Conservation (phyloP, 208 protist species). For the Borovskyia barvae region DNA sequence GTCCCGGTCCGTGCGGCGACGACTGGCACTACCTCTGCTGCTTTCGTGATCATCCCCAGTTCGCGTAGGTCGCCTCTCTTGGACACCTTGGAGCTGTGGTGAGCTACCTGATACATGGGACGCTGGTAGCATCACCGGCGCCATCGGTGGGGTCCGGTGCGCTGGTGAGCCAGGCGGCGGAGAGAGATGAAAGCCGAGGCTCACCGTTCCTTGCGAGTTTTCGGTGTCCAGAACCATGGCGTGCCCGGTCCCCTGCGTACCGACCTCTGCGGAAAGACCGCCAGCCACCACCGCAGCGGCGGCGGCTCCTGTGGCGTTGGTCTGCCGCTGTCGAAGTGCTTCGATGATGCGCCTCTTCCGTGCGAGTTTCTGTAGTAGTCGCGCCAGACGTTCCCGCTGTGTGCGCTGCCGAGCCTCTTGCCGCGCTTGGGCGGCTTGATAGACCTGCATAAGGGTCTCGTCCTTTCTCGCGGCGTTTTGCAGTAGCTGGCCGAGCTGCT, state of each 20-base stretch:
- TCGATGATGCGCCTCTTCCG: conserved; percentile 26
- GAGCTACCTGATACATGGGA: neutral
- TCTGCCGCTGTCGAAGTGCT: conserved; percentile 15
- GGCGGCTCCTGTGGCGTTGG: neutral
- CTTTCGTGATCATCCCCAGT: neutral
- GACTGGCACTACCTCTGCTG: conserved; percentile 4
- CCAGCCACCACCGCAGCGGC: neutral
- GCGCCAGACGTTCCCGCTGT: conserved; percentile 17
- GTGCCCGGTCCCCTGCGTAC: neutral
- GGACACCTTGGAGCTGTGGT: neutral
- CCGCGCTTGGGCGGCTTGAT: conserved; percentile 38
- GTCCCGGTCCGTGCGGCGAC: neutral
- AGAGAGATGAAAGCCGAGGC: conserved; percentile 6
- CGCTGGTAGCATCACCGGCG: conserved; percentile 21
- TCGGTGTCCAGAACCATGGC: conserved; percentile 13
- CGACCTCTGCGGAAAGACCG: neutral
- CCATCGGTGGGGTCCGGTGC: conserved; percentile 17
- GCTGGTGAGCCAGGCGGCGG: conserved; percentile 18
- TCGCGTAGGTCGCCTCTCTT: neutral
- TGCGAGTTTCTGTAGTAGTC: conserved; percentile 21
- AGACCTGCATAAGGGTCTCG: conserved; percentile 52
- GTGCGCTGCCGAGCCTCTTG: conserved; percentile 20
- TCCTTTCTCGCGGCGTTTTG: conserved; percentile 57
- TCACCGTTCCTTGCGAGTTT: conserved; percentile 4
- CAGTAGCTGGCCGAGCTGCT: conserved; percentile 47